These are phyloP conservation scores for Fistulifera solaris DNA, from an alignment of 108 stramenopile species.

Conservation along the genomic window DNA sequence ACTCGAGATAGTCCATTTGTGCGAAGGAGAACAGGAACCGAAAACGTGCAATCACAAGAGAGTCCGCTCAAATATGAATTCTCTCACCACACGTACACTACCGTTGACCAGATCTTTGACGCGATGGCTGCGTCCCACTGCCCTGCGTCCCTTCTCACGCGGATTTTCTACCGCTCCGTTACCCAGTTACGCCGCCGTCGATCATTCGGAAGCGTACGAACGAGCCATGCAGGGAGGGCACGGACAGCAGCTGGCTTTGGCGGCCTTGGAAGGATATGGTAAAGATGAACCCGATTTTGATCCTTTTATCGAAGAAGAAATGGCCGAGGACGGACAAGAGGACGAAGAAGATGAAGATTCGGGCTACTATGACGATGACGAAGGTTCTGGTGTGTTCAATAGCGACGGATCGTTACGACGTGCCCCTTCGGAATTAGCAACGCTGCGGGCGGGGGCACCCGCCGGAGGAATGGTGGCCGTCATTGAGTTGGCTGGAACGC, in stretches of 20 bases:
- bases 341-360: constrained; percentile 14
- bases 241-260: constrained; percentile 59
- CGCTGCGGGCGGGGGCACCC: constrained; percentile 62
- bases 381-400: constrained; percentile 28
- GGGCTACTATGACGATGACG: constrained; percentile 25
- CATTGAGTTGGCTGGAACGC: constrained; percentile 60
- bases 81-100: no score
- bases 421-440: constrained; percentile 43
- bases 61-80: no score
- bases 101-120: no score
- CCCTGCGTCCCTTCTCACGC: no score
- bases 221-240: constrained; percentile 50
- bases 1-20: no score
- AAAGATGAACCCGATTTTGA: constrained; percentile 72
- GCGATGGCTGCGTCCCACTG: no score
- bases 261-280: constrained; percentile 50
- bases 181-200: constrained; percentile 26
- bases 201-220: constrained; percentile 66
- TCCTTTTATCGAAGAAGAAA: constrained; percentile 59
- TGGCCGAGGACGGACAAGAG: constrained; percentile 28
- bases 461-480: constrained; percentile 72
- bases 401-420: constrained; percentile 44
- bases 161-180: no score
- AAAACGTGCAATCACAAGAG: no score
- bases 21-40: no score